Evolutionary conservation across 352 stramenopile species (phyloP), one percentile per base, ranked within the genome.

Genomic region (Sclerospora graminicola): DNA sequence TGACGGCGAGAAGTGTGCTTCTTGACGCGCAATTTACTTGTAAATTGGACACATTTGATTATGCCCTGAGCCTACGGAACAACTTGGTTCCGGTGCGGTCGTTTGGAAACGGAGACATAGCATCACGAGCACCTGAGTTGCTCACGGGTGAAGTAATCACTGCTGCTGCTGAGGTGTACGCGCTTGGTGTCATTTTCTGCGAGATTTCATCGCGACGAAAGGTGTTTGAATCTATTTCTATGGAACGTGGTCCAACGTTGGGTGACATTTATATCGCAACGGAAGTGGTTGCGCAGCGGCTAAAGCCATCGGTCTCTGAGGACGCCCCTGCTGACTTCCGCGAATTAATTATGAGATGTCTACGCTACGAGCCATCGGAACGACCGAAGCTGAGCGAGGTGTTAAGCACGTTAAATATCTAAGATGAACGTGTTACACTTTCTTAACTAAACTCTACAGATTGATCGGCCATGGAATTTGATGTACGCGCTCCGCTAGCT

Each of bases 21-120:
- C 64, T 71, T 40, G 61, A 70, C 29, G 54, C 43, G 4, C 57
- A 82, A 4, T 47, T 82, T n/a, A 73, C 62, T 28, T 87, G 74
- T 43, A 89, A 89, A 47, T 49, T 89, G 9, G 74, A 89, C 38
- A 67, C 85, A 13, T 82, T 89, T 41, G 70, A 89, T 39, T 84
- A 82, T 24, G 66, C 63, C 10, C 60, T 49, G 9, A 67, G 59
- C 14, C 52, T 75, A 19, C 70, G 73, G 2, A 75, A 75, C 21
- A 48, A 77, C 18, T 44, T 45, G 1, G 42, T 48, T 24, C 72
- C 74, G 26, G 54, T 76, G 10, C 42, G 61, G 9, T 72, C 55
- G 1, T 87, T 59, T 14, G 77, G 77, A 5, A 33, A 79, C 4
- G 72, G 72, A 48, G 69, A 80, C 45, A 83, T 87, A 29, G 57